These are phyloP conservation scores for Vitis hybrid DNA, from an alignment of 177 flowering plant species.

Conservation along the genomic window DNA sequence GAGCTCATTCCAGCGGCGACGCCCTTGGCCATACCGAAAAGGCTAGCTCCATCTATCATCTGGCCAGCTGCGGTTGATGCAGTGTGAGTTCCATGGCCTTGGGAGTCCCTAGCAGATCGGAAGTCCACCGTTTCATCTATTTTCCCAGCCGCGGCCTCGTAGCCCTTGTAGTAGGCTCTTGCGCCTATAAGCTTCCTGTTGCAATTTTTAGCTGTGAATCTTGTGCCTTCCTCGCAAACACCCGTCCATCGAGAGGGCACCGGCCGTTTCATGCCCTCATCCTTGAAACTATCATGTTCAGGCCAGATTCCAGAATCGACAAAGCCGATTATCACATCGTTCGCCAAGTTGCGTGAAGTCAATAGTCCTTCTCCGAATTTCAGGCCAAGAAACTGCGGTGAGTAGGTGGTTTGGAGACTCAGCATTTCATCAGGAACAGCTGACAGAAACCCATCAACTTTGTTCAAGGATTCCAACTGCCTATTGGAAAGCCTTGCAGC, in stretches of 20 bases:
- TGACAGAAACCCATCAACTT: slow-evolving; percentile 17
- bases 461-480: slow-evolving; percentile 26
- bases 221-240: slow-evolving; percentile 45
- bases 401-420: slow-evolving; percentile 62
- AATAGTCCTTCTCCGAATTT: neutral
- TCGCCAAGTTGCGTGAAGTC: slow-evolving; percentile 8
- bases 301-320: slow-evolving; percentile 85
- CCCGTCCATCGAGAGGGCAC: slow-evolving; percentile 66
- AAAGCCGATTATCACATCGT: slow-evolving; percentile 62
- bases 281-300: slow-evolving; percentile 52
- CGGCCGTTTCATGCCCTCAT: slow-evolving; percentile 16
- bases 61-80: slow-evolving; percentile 73
- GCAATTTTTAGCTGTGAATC: slow-evolving; percentile 44
- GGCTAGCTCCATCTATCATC: slow-evolving; percentile 37
- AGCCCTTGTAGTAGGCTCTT: slow-evolving; percentile 51
- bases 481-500: slow-evolving; percentile 52
- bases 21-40: slow-evolving; percentile 57
- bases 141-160: slow-evolving; percentile 38
- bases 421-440: slow-evolving; percentile 46
- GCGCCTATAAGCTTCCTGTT: slow-evolving; percentile 76
- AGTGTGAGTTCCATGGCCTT: slow-evolving; percentile 84
- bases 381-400: slow-evolving; percentile 72
- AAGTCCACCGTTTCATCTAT: slow-evolving; percentile 47
- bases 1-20: slow-evolving; percentile 57
- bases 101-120: slow-evolving; percentile 49